A percentile compares a stretch with the other conserved stretches of the same genome.
Conservation (phyloP, 2,329 filamentous ascomycete genomes). For the Microdochium trichocladiopsis region DNA sequence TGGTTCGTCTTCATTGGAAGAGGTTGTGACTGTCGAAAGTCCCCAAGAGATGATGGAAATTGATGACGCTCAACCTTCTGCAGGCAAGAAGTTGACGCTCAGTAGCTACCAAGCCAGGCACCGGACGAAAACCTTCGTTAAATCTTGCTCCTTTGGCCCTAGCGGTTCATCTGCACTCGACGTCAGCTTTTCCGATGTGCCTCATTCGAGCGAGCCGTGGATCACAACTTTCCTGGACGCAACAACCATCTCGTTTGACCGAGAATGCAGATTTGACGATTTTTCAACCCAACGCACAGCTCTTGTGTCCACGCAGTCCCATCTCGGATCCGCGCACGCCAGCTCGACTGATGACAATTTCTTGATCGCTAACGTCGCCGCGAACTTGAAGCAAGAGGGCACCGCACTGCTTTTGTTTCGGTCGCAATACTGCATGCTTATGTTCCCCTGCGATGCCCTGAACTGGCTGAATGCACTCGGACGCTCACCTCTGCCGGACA, state of each 20-base stretch:
- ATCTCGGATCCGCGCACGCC: background rate
- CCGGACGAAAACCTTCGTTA: background rate
- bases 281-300: background rate
- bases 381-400: background rate
- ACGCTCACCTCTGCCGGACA: background rate
- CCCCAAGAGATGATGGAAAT: conserved; percentile 15
- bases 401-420: background rate
- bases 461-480: background rate
- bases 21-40: conserved; percentile 6
- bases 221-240: background rate
- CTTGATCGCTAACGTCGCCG: background rate
- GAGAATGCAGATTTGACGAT: background rate
- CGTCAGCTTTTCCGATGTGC: background rate
- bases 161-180: background rate
- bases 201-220: background rate
- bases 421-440: background rate
- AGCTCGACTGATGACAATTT: background rate
- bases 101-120: background rate
- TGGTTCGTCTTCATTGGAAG: conserved; percentile 2
- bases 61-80: conserved; percentile 2
- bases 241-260: background rate
- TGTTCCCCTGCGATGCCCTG: background rate
- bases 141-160: background rate
- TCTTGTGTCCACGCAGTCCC: background rate
- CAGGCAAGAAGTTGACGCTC: background rate